These are phyloP conservation scores for Alternaria arbusti DNA, from an alignment of 2,329 filamentous ascomycete genomes.

Conservation along the genomic window DNA sequence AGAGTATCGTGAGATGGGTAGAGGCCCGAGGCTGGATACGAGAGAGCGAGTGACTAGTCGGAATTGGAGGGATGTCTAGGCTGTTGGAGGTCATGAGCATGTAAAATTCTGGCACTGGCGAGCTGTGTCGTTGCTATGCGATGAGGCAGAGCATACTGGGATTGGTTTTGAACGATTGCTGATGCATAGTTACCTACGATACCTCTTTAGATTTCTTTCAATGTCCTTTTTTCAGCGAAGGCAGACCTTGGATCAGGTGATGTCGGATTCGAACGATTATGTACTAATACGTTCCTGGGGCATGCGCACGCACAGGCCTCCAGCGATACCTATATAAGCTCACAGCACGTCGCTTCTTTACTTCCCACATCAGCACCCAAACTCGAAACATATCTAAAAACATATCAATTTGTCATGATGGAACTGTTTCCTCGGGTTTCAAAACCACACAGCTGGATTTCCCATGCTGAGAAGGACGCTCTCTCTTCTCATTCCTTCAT, in stretches of 20 bases:
- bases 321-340: neutral
- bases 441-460: neutral
- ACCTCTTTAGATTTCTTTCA: neutral
- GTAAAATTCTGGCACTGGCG: neutral
- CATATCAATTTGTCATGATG: too few relatives aligned
- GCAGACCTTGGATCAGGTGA: neutral
- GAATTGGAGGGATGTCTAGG: constrained; percentile 18
- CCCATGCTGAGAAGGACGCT: too few relatives aligned
- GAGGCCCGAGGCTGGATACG: neutral
- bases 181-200: neutral
- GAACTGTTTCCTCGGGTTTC: neutral
- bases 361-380: neutral
- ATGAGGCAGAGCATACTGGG: neutral
- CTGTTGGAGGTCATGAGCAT: neutral
- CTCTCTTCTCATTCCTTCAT: too few relatives aligned
- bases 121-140: neutral
- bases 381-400: too few relatives aligned
- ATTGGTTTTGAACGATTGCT: neutral
- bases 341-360: neutral
- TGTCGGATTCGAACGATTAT: neutral
- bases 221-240: neutral
- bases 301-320: neutral
- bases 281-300: neutral
- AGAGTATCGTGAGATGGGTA: constrained; percentile 1
- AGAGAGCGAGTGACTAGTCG: constrained; percentile 2